These are phyloP conservation scores for Dillenia turbinata DNA, from an alignment of 164 flowering plant species.

Conservation along the genomic window DNA sequence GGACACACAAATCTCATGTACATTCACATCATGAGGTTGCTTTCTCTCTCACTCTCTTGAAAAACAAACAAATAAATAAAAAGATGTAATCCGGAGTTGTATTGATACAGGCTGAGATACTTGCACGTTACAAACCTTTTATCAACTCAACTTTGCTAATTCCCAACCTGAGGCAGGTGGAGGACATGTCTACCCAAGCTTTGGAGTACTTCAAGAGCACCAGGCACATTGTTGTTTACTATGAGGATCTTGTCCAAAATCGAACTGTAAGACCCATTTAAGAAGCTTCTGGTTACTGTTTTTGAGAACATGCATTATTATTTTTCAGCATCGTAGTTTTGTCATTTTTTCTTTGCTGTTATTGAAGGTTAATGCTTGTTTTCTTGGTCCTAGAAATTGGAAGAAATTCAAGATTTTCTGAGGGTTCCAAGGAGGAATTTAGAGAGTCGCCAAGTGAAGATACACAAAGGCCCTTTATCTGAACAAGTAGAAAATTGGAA, in stretches of 20 bases:
- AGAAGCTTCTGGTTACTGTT: neutral
- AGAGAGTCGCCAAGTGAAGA: slow-evolving; percentile 81
- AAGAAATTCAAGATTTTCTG: slow-evolving; percentile 52
- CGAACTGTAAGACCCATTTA: slow-evolving; percentile 34
- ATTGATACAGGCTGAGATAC: slow-evolving; percentile 48
- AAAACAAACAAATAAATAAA: too few species aligned
- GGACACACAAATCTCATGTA: slow-evolving; percentile 73
- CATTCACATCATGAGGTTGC: slow-evolving; percentile 54
- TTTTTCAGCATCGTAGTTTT: too few species aligned
- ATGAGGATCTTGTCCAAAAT: slow-evolving; percentile 56
- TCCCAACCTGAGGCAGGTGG: slow-evolving; percentile 30
- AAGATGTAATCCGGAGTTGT: neutral
- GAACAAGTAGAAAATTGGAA: slow-evolving; percentile 75
- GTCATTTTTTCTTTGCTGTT: neutral
- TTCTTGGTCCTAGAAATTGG: slow-evolving; percentile 30
- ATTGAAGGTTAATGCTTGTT: slow-evolving; percentile 17
- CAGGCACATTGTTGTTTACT: slow-evolving; percentile 51
- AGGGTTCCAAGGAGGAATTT: slow-evolving; percentile 57
- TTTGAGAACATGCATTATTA: too few species aligned
- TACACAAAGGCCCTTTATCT: slow-evolving; percentile 72
- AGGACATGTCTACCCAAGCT: slow-evolving; percentile 32
- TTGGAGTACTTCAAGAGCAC: slow-evolving; percentile 53
- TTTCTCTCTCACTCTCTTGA: slow-evolving; percentile 4
- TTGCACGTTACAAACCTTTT: slow-evolving; percentile 55
- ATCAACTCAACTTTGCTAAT: slow-evolving; percentile 35